A percentile compares a stretch with the other conserved stretches of the same genome.
Conservation (phyloP, 257 asterid genomes). For the Primulina tabacum region DNA sequence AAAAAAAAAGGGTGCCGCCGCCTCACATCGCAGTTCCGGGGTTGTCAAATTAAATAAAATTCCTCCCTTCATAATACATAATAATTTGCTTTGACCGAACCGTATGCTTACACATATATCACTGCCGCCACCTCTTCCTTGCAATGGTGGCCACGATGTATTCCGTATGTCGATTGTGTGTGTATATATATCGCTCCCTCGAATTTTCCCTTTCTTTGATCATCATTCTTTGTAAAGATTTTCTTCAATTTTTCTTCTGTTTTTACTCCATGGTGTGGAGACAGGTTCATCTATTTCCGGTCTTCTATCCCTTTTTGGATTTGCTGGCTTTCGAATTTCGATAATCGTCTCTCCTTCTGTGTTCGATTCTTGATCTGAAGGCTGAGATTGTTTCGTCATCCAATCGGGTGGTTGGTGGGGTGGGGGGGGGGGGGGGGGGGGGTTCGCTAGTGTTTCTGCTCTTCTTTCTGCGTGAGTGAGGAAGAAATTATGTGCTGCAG, state of each 20-base stretch:
- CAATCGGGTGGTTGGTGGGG: conserved; percentile 38
- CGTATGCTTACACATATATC: conserved; percentile 29
- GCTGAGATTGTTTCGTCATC: conserved; percentile 22
- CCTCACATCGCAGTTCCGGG: no score
- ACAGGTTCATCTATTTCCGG: conserved; percentile 26
- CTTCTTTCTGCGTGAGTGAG: conserved; percentile 33
- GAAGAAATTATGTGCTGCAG: conserved; percentile 18
- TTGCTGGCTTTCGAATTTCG: conserved; percentile 32
- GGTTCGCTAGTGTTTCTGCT: conserved; percentile 5
- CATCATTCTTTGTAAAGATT: background rate
- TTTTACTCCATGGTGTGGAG: conserved; percentile 10
- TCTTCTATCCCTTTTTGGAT: background rate
- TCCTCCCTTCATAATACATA: background rate
- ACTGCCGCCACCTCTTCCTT: conserved; percentile 34
- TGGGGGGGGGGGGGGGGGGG: conserved; percentile 30
- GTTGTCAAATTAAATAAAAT: no score
- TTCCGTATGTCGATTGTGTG: conserved; percentile 15
- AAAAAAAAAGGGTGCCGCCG: no score
- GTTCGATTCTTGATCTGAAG: conserved; percentile 29
- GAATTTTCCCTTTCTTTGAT: background rate
- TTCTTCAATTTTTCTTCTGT: background rate
- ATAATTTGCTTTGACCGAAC: background rate
- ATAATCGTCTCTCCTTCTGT: conserved; percentile 6
- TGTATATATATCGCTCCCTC: conserved; percentile 22
- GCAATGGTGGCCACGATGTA: conserved; percentile 17